These are phyloP conservation scores for Lachancea meyersii DNA, from an alignment of 805 yeast genomes.

Conservation along the genomic window DNA sequence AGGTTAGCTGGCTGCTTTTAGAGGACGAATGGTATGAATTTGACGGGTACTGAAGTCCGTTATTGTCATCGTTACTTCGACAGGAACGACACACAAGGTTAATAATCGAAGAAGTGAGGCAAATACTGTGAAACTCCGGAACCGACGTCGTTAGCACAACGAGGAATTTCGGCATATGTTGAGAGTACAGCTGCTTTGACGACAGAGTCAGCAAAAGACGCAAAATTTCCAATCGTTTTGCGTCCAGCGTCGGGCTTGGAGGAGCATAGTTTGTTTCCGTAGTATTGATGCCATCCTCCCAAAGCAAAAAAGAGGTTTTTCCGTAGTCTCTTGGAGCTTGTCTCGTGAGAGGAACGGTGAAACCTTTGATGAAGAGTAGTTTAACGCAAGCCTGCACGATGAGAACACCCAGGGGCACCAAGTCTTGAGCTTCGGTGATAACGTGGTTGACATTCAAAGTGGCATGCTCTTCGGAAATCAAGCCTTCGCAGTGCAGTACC, in stretches of 20 bases:
- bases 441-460: constrained; percentile 12
- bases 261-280: constrained; percentile 27
- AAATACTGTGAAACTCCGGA: constrained; percentile 43
- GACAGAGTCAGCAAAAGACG: constrained; percentile 53
- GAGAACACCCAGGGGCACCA: constrained; percentile 34
- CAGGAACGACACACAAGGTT: constrained; percentile 56
- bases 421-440: neutral
- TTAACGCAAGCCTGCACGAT: constrained; percentile 23
- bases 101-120: constrained; percentile 61
- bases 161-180: constrained; percentile 49
- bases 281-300: constrained; percentile 80
- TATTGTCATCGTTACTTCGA: constrained; percentile 35
- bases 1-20: constrained; percentile 21
- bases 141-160: constrained; percentile 46
- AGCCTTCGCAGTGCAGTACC: constrained; percentile 7
- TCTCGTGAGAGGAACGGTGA: constrained; percentile 19
- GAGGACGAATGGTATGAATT: constrained; percentile 29
- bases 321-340: constrained; percentile 23
- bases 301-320: constrained; percentile 37
- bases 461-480: constrained; percentile 9
- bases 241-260: constrained; percentile 43
- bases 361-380: constrained; percentile 27
- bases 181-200: constrained; percentile 57
- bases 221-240: constrained; percentile 63
- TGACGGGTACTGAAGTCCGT: constrained; percentile 37